Evolutionary conservation across 2,329 filamentous ascomycete species (phyloP).

Genomic region (Trichoderma semiorbis): DNA sequence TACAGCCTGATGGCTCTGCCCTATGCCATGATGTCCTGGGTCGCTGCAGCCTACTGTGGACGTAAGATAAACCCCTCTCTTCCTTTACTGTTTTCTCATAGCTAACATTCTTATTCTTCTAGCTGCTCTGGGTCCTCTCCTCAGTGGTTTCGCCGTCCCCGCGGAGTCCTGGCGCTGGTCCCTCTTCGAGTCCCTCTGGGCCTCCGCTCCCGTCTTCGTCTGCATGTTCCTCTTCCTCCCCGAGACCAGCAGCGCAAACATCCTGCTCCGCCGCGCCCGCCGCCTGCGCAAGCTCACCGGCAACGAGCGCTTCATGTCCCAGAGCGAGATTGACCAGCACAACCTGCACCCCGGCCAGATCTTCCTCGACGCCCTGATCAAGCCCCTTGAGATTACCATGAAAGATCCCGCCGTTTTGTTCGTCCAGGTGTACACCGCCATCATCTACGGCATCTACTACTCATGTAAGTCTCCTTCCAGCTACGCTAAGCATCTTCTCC

Average conservation of each 20-base stretch:
- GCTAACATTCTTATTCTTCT: conserved; percentile 17
- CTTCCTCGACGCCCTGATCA: conserved; percentile 55
- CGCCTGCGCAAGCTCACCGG: conserved; percentile 61
- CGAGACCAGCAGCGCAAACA: conserved; percentile 58
- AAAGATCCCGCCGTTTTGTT: conserved; percentile 62
- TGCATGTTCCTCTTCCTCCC: conserved; percentile 61
- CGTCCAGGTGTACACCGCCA: conserved; percentile 57
- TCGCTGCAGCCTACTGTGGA: conserved; percentile 49
- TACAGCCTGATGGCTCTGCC: conserved; percentile 54
- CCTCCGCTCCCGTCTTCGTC: conserved; percentile 56
- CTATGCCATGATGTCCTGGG: conserved; percentile 59
- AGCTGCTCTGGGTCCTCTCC: conserved; percentile 56
- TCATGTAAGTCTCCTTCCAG: too few relatives aligned
- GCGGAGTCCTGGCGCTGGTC: conserved; percentile 62
- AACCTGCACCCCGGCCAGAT: conserved; percentile 47
- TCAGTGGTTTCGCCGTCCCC: conserved; percentile 58
- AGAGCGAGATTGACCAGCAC: conserved; percentile 62
- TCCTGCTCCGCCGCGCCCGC: conserved; percentile 57
- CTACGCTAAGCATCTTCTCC: too few relatives aligned
- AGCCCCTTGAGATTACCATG: conserved; percentile 57
- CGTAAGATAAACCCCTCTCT: conserved; percentile 28
- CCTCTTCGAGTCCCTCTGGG: conserved; percentile 61
- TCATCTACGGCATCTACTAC: conserved; percentile 62
- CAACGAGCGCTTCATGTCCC: conserved; percentile 53
- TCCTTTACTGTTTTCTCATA: neutral